Base-by-base conservation (phyloP, 352 stramenopile species). In the Globisporangium spinosum region DNA sequence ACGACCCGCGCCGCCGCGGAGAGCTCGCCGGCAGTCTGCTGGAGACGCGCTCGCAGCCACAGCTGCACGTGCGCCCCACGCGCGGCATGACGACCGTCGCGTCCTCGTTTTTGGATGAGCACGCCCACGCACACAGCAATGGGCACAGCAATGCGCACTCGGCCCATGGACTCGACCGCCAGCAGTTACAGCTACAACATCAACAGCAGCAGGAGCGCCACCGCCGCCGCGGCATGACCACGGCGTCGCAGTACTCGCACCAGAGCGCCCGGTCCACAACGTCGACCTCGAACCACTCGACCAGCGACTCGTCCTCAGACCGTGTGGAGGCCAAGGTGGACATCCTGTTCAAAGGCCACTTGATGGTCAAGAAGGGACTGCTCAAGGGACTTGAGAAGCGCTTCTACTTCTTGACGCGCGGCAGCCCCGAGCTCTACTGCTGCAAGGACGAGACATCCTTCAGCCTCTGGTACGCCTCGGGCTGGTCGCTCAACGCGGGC, bases 401-500 rank as follows among this genome's bases (percentile, higher is more conserved):
- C 62, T 93, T 77, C 64, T 93, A 89, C 64, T 93, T 93, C 58
- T 58, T 91, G 6, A 69, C 69, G 43, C 64, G 65, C 2, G 38
- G 62, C 17, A 72, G 43, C 29, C 49, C 82, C 0, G 78, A 89
- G 32, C 64, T 93, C 12, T 93, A 79, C 68, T 73, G 68, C 25
- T 90, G 80, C 72, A 85, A 83, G 70, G 81, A 91, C 64, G 79
- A 93, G 69, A 78, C 72, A 56, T 77, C 73, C 23, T 93, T 93
- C 68, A 79, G 73, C 32, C 66, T 86, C 32, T 93, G 85, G 85
- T 62, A 80, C 64, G 70, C 75, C 1, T 85, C 76, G 6, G 81
- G 79, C 20, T 75, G 79, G 58, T 62, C 77, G 29, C 65, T 87
- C 57, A 77, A 77, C 3, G 72, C 65, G 25, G 25, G 62, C 54